These are phyloP conservation scores for Colletotrichum theobromicola DNA, from an alignment of 2,329 filamentous ascomycete species.

Conservation along the genomic window DNA sequence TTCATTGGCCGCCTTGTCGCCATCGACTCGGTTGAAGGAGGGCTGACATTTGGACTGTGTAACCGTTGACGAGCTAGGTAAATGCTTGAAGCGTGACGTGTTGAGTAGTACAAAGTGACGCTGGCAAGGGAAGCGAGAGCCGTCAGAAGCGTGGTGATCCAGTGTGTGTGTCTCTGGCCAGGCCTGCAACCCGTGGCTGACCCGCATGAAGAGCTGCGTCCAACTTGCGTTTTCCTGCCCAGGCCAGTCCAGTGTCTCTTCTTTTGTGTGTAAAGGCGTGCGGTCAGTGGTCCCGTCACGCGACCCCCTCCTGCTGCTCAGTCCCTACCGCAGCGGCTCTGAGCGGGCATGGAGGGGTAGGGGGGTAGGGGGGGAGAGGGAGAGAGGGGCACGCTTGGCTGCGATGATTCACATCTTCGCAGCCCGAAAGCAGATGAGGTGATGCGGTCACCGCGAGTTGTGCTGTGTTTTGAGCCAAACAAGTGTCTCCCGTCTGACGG, in stretches of 20 bases:
- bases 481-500: background rate
- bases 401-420: background rate
- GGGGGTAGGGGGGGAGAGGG: too few relatives aligned
- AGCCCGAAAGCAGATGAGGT: background rate
- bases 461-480: background rate
- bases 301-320: background rate
- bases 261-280: background rate
- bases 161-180: background rate
- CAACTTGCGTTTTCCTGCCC: slow-evolving; percentile 1
- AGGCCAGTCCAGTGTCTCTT: background rate
- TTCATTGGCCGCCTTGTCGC: slow-evolving; percentile 1
- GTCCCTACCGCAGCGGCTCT: background rate
- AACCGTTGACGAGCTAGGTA: background rate
- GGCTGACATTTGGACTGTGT: background rate
- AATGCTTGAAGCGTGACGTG: background rate
- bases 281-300: slow-evolving; percentile 1
- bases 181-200: background rate
- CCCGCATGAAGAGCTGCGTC: slow-evolving; percentile 11
- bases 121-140: background rate
- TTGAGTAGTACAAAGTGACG: background rate
- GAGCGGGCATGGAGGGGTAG: background rate
- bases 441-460: background rate
- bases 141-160: background rate
- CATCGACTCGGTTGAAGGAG: background rate
- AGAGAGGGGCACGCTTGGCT: background rate